Conservation (phyloP, 306 rosid species). For the Dryas drummondii region DNA sequence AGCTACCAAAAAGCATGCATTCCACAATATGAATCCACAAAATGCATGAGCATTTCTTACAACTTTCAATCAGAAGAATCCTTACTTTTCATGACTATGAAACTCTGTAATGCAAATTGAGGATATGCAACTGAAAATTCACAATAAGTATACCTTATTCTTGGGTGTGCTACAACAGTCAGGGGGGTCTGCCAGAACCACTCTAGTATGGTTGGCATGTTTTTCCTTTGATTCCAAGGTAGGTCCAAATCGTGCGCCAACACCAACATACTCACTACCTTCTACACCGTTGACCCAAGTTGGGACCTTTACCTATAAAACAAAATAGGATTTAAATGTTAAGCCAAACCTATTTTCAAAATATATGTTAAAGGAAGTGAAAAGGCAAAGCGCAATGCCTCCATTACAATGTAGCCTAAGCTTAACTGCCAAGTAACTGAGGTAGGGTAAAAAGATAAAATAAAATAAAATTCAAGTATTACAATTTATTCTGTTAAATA, state of each 20-base stretch:
- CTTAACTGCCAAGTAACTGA: slow-evolving; percentile 2
- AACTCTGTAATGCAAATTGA: neutral
- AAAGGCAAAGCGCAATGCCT: neutral
- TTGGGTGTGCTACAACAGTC: slow-evolving; percentile 73
- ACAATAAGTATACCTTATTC: slow-evolving; percentile 50
- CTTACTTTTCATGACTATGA: slow-evolving; percentile 15
- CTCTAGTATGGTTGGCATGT: slow-evolving; percentile 80
- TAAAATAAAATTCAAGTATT: neutral
- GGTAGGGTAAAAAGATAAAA: neutral
- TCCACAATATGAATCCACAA: slow-evolving; percentile 32
- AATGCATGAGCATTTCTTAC: slow-evolving; percentile 12
- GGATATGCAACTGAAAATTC: slow-evolving; percentile 13
- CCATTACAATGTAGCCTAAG: slow-evolving; percentile 5
- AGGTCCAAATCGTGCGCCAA: slow-evolving; percentile 94
- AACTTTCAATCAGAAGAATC: slow-evolving; percentile 26
- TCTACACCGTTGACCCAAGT: slow-evolving; percentile 74
- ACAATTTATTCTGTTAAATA: neutral
- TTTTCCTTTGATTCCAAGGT: slow-evolving; percentile 87
- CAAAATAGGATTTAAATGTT: slow-evolving; percentile 4
- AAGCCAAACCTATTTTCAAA: neutral
- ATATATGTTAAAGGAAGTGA: neutral
- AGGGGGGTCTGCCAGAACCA: slow-evolving; percentile 95
- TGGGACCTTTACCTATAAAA: slow-evolving; percentile 81
- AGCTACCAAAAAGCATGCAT: slow-evolving; percentile 62
- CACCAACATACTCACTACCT: slow-evolving; percentile 73